Percentiles rank a stretch among this genome's conserved stretches.
phyloP scores from a whole-genome alignment of 2,329 filamentous ascomycete species.

The Madurella fahalii region DNA sequence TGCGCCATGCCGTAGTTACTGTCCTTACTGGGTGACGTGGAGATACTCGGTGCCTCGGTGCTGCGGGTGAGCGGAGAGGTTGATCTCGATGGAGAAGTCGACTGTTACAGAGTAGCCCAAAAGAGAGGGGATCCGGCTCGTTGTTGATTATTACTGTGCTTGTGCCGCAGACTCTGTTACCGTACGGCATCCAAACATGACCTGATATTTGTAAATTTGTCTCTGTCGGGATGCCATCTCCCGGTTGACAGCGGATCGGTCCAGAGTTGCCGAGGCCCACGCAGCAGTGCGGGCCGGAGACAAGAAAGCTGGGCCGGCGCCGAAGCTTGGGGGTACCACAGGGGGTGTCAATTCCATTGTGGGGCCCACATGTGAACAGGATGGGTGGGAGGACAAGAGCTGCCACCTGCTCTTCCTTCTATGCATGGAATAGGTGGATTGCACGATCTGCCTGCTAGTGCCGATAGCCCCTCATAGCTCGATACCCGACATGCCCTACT shows the following conservation, averaged over 20 bases:
- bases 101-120: too few relatives aligned
- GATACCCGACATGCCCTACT: too few relatives aligned
- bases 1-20: background rate
- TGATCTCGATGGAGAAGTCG: background rate
- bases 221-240: constrained; percentile 1
- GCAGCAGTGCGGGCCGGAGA: background rate
- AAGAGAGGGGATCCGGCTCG: too few relatives aligned
- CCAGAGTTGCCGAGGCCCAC: constrained; percentile 14
- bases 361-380: constrained; percentile 1
- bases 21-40: background rate
- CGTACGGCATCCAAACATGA: background rate
- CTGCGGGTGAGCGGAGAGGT: background rate
- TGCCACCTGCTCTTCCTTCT: too few relatives aligned
- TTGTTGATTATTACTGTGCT: too few relatives aligned
- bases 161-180: background rate
- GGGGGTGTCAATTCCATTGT: background rate
- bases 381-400: background rate
- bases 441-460: too few relatives aligned
- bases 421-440: too few relatives aligned
- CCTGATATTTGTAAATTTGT: background rate
- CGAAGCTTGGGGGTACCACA: background rate
- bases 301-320: constrained; percentile 10
- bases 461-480: too few relatives aligned
- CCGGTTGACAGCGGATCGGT: background rate
- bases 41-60: background rate